These are phyloP conservation scores for Dendrobium nobile DNA, from an alignment of 106 monocot genomes.

Conservation along the genomic window DNA sequence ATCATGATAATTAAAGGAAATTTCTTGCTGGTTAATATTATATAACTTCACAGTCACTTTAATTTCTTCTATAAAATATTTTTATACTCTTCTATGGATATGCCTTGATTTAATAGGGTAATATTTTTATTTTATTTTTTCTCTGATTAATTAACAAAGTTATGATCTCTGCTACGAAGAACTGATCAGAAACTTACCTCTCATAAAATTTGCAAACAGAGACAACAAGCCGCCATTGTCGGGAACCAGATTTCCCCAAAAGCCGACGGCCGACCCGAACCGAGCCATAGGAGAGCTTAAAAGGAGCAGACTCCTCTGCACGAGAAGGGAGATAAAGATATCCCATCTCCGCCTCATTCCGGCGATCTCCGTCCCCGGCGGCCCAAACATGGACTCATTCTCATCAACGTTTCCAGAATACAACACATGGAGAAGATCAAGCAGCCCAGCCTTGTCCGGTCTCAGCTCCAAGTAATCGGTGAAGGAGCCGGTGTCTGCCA, in stretches of 20 bases:
- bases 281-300: background rate
- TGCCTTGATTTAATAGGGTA: too few relatives aligned
- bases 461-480: constrained; percentile 17
- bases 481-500: constrained; percentile 5
- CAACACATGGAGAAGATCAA: constrained; percentile 10
- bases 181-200: constrained; percentile 6
- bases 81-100: too few relatives aligned
- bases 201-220: constrained; percentile 6
- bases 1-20: too few relatives aligned
- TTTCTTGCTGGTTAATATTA: too few relatives aligned
- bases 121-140: too few relatives aligned
- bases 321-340: constrained; percentile 11
- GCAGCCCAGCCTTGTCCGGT: constrained; percentile 12
- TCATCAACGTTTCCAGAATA: constrained; percentile 10
- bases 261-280: constrained; percentile 9
- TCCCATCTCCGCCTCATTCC: constrained; percentile 8
- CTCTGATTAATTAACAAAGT: too few relatives aligned
- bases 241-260: constrained; percentile 16
- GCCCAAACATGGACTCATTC: constrained; percentile 5
- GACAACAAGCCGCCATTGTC: constrained; percentile 16
- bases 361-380: constrained; percentile 10
- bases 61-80: too few relatives aligned
- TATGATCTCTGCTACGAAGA: too few relatives aligned
- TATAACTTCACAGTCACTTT: too few relatives aligned
- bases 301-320: constrained; percentile 12